Conservation (phyloP, 768 basidiomycete species). For the Suillus spraguei region DNA sequence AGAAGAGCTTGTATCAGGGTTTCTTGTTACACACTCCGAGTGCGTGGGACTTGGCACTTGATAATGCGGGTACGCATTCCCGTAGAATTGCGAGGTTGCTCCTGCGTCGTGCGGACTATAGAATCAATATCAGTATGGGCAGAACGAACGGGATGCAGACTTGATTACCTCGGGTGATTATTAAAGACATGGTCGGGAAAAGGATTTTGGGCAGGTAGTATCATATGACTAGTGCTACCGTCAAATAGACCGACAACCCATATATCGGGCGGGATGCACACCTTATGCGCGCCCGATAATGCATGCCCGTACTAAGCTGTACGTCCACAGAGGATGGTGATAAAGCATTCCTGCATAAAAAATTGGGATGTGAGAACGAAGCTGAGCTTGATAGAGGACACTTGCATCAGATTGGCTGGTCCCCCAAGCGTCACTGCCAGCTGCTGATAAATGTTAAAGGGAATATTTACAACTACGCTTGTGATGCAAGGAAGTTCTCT, state of each 20-base stretch:
- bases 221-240: not conserved
- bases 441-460: not conserved
- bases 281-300: not conserved
- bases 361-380: not conserved
- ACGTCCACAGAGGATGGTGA: not conserved
- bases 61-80: not conserved
- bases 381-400: not conserved
- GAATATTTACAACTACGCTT: not conserved
- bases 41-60: not conserved
- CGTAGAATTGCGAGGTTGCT: not conserved
- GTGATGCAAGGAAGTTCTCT: not conserved
- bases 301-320: not conserved
- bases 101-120: not conserved
- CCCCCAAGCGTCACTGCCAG: not conserved
- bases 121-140: not conserved
- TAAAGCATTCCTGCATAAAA: not conserved
- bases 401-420: not conserved
- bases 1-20: not conserved
- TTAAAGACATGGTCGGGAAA: not conserved
- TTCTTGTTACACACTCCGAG: not conserved
- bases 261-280: not conserved
- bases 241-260: not conserved
- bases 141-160: not conserved
- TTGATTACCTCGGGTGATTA: not conserved
- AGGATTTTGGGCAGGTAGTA: not conserved